A percentile compares a stretch with the other conserved stretches of the same genome.
phyloP scores from a whole-genome alignment of 306 rosid genomes.

The Lathyrus aphaca region DNA sequence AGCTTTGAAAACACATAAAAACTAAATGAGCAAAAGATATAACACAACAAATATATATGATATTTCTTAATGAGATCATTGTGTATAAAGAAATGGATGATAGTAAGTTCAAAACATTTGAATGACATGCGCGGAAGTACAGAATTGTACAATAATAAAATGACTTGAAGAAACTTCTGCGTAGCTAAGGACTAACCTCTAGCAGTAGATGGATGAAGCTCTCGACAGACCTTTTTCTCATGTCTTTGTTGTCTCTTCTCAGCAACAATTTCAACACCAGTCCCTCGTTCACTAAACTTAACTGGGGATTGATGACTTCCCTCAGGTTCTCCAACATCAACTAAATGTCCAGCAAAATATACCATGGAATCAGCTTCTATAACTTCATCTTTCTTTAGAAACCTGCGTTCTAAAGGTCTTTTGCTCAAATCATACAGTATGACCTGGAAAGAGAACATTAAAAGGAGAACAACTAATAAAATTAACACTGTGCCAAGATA shows the following conservation, averaged over 20 bases:
- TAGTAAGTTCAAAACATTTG: constrained; percentile 20
- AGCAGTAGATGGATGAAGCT: constrained; percentile 39
- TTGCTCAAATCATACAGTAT: constrained; percentile 63
- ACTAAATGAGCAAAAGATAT: constrained; percentile 15
- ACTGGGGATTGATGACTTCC: constrained; percentile 44
- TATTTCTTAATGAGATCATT: constrained; percentile 9
- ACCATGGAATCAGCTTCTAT: constrained; percentile 58
- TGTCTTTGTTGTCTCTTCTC: constrained; percentile 43
- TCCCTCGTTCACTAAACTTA: constrained; percentile 42
- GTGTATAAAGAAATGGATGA: constrained; percentile 1
- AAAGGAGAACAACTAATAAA: constrained; percentile 20
- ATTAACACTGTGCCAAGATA: constrained; percentile 11
- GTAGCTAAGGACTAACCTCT: constrained; percentile 50
- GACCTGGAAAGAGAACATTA: constrained; percentile 49
- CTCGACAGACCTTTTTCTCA: constrained; percentile 37
- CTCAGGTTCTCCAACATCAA: constrained; percentile 66
- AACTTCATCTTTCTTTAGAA: constrained; percentile 63
- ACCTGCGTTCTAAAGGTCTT: constrained; percentile 60
- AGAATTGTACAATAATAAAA: constrained; percentile 17
- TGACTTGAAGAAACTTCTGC: not conserved
- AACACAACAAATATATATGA: constrained; percentile 7
- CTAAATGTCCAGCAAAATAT: constrained; percentile 64
- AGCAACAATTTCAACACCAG: constrained; percentile 26
- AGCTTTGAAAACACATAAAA: not conserved
- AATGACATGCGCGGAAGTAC: constrained; percentile 31